Evolutionary conservation across 192 early-diverging fungal genomes (phyloP), one percentile per base, ranked within the genome.

Genomic region (Backusella luteola): DNA sequence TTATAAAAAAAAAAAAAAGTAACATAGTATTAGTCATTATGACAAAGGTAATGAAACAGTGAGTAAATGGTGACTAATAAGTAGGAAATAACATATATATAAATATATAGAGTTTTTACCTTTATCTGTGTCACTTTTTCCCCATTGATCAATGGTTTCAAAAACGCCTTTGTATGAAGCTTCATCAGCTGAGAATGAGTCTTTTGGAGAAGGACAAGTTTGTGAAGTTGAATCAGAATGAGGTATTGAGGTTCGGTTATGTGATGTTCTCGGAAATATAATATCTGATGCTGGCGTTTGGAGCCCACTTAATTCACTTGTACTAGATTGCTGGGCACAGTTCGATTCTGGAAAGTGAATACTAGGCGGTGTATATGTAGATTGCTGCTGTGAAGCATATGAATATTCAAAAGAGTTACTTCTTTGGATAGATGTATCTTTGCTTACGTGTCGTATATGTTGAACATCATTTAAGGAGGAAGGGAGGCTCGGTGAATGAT

Each of bases 101-200:
- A 59, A 59, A 59, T 26, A 59, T 59, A 63, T 12, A 26, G 56
- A 63, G 21, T 69, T 42, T 69, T 34, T 69, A 69, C 68, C 68
- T 69, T 21, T 39, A 19, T 41, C 38, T 12, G 36, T 8, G 19
- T n/a, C 46, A 32, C 34, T 73, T 73, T n/a, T 21, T 9, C 71
- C 44, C 71, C 41, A 73, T 73, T 35, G 44, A 17, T 73, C 71
- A 23, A 73, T 73, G 12, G 71, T 34, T 44, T 32, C 71, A 49
- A 73, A 73, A 34, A 29, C 71, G 1, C 32, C 2, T 39, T 39
- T 42, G 15, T 38, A 41, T 14, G 38, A 38, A 21, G 11, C 6
- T n/a, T 42, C 68, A 9, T 69, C 35, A 15, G 9, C 12, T 23
- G 38, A 72, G 41, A 15, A 32, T 23, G 23, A 72, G 42, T 29